Evolutionary conservation across 805 yeast genomes (phyloP).

Genomic region (Monosporozyma siamensis): DNA sequence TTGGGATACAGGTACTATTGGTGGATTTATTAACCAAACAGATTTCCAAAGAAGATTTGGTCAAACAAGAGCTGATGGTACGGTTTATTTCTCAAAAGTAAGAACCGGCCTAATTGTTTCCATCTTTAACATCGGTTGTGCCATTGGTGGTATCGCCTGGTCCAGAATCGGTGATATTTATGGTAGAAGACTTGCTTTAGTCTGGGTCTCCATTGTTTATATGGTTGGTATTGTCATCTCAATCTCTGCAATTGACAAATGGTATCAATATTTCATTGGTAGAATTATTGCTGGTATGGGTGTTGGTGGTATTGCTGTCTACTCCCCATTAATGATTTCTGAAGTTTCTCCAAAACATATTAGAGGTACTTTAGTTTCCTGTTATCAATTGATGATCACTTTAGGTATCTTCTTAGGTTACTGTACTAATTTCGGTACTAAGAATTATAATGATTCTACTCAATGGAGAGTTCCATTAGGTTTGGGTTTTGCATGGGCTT

Average conservation of each 20-base stretch:
- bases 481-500: constrained; percentile 41
- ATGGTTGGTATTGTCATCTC: constrained; percentile 61
- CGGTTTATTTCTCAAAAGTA: constrained; percentile 38
- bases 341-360: constrained; percentile 34
- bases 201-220: constrained; percentile 52
- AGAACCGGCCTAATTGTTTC: constrained; percentile 51
- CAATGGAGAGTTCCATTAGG: constrained; percentile 75
- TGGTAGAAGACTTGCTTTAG: constrained; percentile 59
- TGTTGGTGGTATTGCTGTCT: constrained; percentile 69
- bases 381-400: constrained; percentile 64
- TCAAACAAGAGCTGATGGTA: constrained; percentile 19
- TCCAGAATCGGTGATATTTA: constrained; percentile 51
- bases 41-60: constrained; percentile 56
- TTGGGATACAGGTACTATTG: constrained; percentile 75
- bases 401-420: constrained; percentile 71
- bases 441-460: constrained; percentile 32
- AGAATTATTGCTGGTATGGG: constrained; percentile 67
- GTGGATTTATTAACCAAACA: constrained; percentile 53
- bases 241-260: constrained; percentile 42
- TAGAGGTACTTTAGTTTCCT: constrained; percentile 65
- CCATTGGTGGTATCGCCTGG: constrained; percentile 57
- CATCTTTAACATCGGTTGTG: constrained; percentile 67
- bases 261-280: constrained; percentile 69
- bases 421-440: constrained; percentile 57
- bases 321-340: constrained; percentile 64